phyloP scores from a whole-genome alignment of 371 early-diverging fungal genomes.

The Mucor racemosus region DNA sequence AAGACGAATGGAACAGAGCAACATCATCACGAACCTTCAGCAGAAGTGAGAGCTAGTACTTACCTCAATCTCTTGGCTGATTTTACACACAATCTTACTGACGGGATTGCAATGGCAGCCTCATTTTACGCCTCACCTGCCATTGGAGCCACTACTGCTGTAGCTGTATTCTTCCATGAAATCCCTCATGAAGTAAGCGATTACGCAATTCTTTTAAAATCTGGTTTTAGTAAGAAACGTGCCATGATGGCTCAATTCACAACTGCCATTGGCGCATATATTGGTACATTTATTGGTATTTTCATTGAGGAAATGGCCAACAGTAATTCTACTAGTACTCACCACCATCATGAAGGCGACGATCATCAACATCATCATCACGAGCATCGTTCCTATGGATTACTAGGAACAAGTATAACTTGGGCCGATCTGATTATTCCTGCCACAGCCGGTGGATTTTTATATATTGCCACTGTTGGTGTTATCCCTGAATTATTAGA shows the following conservation, averaged over 20 bases:
- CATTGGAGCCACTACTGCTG: slow-evolving; percentile 84
- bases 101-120: slow-evolving; percentile 91
- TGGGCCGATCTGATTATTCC: slow-evolving; percentile 81
- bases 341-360: slow-evolving; percentile 15
- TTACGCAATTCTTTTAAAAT: slow-evolving; percentile 87
- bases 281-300: slow-evolving; percentile 83
- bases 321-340: background rate
- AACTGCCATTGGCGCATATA: slow-evolving; percentile 81
- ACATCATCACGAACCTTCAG: background rate
- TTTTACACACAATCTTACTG: slow-evolving; percentile 91
- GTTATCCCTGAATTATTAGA: slow-evolving; percentile 85
- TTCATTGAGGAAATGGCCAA: slow-evolving; percentile 66
- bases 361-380: background rate
- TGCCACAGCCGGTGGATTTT: slow-evolving; percentile 87
- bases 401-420: slow-evolving; percentile 49
- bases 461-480: slow-evolving; percentile 89
- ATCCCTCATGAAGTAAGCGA: slow-evolving; percentile 94
- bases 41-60: slow-evolving; percentile 71
- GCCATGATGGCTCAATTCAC: slow-evolving; percentile 87
- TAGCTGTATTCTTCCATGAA: slow-evolving; percentile 94
- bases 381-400: slow-evolving; percentile 26
- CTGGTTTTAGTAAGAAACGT: slow-evolving; percentile 76
- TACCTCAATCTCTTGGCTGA: slow-evolving; percentile 88
- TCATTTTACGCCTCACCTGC: slow-evolving; percentile 84
- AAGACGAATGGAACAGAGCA: background rate